Percentiles rank a stretch among this genome's conserved stretches.
Conservation (phyloP, 1,139 yeast genomes). For the Lipomyces yarrowii region DNA sequence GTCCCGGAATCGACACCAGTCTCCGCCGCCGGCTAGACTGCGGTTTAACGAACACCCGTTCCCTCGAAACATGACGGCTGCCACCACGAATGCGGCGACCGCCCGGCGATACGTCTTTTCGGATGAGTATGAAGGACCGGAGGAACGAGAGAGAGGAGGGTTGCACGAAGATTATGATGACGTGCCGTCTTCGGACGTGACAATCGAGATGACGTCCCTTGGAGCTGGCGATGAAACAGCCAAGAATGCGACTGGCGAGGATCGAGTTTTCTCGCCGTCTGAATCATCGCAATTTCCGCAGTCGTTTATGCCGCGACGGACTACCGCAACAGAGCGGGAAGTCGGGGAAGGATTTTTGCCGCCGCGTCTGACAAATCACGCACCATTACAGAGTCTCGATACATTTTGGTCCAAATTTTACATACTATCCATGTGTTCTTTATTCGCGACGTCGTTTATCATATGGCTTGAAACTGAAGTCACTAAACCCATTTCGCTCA, state of each 20-base stretch:
- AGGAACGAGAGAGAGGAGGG: conserved; percentile 7
- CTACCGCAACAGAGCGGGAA: not conserved
- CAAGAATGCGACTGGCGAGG: not conserved
- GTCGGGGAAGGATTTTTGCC: conserved; percentile 17
- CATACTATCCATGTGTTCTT: conserved; percentile 38
- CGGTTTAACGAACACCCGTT: conserved; percentile 28
- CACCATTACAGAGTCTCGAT: conserved; percentile 33
- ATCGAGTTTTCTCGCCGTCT: not conserved
- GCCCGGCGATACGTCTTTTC: conserved; percentile 11
- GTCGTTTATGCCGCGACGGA: not conserved
- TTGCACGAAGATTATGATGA: not conserved
- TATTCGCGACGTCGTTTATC: conserved; percentile 44
- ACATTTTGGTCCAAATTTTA: conserved; percentile 41
- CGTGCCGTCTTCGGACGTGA: not conserved
- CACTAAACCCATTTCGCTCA: conserved; percentile 38
- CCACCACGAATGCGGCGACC: conserved; percentile 21
- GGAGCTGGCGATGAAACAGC: not conserved
- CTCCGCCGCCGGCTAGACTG: conserved; percentile 29
- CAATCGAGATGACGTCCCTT: not conserved
- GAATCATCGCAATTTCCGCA: not conserved
- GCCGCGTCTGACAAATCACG: conserved; percentile 2
- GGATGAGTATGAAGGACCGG: conserved; percentile 14
- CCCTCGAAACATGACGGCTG: conserved; percentile 31
- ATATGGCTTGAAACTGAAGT: conserved; percentile 42
- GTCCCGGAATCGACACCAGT: conserved; percentile 12